Base-by-base conservation (phyloP, 345 rosid species). In the Sisymbrium irio region DNA sequence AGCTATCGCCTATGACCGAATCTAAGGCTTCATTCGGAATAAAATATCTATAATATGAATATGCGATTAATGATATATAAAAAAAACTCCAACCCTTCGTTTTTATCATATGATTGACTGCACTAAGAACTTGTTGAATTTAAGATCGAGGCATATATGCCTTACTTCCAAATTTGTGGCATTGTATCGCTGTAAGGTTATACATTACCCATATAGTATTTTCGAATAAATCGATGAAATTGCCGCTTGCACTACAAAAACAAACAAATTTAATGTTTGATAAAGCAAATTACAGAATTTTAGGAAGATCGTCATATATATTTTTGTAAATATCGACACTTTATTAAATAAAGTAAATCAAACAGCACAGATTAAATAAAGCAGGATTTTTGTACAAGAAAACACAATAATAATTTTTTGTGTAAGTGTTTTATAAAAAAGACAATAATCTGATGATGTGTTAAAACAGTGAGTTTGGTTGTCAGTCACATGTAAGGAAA, bases 401-500 rank as follows among this genome's bases (percentile, higher is more conserved):
- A 12, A 37, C n/a, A 9, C 1, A 33, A 64, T 6, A 37, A 51
- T n/a, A 6, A 32, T 40, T 25, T 1, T n/a, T 22, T 50, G 22
- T 25, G 7, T 3, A 59, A 30, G 18, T 28, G 17, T 17, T 44
- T 44, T n/a, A 10, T 25, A 33, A 17, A 44, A 22, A 9, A 1
- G 19, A 15, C 7, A 50, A 14, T 9, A 19, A 32, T 42, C 22
- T 30, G 58, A 44, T 37, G 73, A 49, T 30, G 39, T 47, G 55
- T 32, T 66, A 53, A 69, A 44, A 55, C 50, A 69, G 20, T 69
- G 65, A 62, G 12, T 44, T 44, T 44, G 6, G 79, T 45, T 62
- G 79, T 69, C 75, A 70, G 73, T 77, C 77, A 51, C 58, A 77
- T 77, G 80, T 62, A 53, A 55, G 60, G 3, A 45, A 62, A 69